Percentiles rank a stretch among this genome's conserved stretches.
Conservation (phyloP, 768 basidiomycete species). For the Mycena rosella region DNA sequence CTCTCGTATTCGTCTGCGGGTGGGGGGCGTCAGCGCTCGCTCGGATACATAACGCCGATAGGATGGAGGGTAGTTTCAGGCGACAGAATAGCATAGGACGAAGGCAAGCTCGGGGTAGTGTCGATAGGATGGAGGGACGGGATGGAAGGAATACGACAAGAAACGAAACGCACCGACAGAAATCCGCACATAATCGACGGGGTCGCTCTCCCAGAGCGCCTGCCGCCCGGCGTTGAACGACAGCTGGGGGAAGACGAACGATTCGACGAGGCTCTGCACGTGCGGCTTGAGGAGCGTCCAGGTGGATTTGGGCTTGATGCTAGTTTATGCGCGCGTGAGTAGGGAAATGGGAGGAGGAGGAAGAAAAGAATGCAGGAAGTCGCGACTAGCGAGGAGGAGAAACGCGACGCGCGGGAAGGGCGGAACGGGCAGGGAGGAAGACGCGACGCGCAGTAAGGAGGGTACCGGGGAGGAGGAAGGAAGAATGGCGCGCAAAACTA, state of each 20-base stretch:
- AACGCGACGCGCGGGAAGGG: no score
- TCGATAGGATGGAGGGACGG: no score
- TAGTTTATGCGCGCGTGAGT: constrained; percentile 44
- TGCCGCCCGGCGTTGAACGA: constrained; percentile 79
- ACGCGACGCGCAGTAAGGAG: no score
- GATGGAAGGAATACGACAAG: neutral
- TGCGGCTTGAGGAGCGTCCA: constrained; percentile 92
- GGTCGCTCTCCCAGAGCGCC: constrained; percentile 84
- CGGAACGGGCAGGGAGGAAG: no score
- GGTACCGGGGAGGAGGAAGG: neutral
- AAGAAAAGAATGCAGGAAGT: no score
- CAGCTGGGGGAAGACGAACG: constrained; percentile 89
- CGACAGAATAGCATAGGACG: no score
- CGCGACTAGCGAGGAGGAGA: no score
- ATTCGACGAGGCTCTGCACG: constrained; percentile 79
- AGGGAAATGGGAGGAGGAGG: neutral
- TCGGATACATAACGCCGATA: no score
- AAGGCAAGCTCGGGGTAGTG: no score
- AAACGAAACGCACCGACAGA: constrained; percentile 69
- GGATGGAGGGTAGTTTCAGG: no score
- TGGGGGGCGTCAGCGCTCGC: constrained; percentile 8
- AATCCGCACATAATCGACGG: constrained; percentile 83
- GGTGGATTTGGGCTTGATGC: constrained; percentile 94
- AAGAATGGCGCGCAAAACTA: constrained; percentile 41
- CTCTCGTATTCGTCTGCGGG: constrained; percentile 85